Evolutionary conservation across 305 asterid genomes (phyloP), one percentile per base, ranked within the genome.

Genomic region (Rubia balearica): DNA sequence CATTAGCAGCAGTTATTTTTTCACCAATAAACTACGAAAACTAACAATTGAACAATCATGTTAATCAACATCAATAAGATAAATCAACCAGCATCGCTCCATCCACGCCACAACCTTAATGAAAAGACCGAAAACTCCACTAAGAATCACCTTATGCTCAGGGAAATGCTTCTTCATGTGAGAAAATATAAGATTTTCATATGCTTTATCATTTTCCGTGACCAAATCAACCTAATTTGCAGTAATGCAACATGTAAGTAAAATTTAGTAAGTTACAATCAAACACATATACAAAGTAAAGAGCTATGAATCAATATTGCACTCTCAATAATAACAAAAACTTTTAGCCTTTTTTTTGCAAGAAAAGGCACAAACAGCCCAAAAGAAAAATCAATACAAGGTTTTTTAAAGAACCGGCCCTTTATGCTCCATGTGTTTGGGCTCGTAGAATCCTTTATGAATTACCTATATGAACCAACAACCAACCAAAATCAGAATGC

Each of bases 1-100:
- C 97, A 81, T 30, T 74, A 68, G 97, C 91, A 82, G 97, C 96
- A 59, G 99, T 91, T 6, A 96, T 94, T 82, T 94, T 97, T 86
- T 94, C 97, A 59, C 99, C 97, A 68, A 94, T 94, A 85, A 94
- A 88, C 97, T 94, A 76, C 65, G 61, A 80, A 12, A 60, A 61
- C 45, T 80, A 60, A 77, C 14, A 56, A 21, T 56, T 56, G 33
- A 56, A 56, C 62, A n/a, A 27, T 55, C 10, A 19, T 3, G 53
- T 14, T 13, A 13, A 30, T 0, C 16, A 30, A 27, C 19, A 4
- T n/a, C 40, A 6, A 30, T 13, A 5, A 4, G 60, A 62, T 33
- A 33, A 62, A 49, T 13, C 61, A 43, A 40, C 70, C 30, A 8
- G 73, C 46, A 61, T 40, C n/a, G 24, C 48, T 36, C 45, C 22